These are phyloP conservation scores for Tulasnella sp. DNA, from an alignment of 768 basidiomycete genomes.

Conservation along the genomic window DNA sequence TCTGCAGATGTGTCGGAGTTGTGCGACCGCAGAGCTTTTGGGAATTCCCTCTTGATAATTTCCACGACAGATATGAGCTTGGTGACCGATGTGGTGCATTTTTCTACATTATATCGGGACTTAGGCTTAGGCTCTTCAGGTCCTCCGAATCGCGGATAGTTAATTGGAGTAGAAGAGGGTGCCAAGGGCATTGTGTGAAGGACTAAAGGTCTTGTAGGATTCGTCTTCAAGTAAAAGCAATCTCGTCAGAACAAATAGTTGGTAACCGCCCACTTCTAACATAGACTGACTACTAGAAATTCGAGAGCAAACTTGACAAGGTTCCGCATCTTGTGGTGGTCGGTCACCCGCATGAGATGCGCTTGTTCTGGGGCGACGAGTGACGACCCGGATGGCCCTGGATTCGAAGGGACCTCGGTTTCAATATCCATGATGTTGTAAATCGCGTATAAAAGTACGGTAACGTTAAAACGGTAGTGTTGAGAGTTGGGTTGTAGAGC, in stretches of 20 bases:
- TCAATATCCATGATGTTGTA: background rate
- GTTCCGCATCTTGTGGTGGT: constrained; percentile 20
- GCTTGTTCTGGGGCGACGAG: background rate
- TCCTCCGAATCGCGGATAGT: no score
- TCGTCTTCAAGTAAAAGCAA: background rate
- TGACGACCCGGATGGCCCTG: background rate
- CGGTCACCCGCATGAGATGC: constrained; percentile 23
- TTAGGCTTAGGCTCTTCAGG: background rate
- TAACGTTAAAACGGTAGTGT: background rate
- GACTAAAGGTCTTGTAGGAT: constrained; percentile 18
- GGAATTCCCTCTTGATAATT: constrained; percentile 31
- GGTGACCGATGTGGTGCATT: constrained; percentile 26
- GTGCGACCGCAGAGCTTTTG: constrained; percentile 7
- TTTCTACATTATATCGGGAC: background rate
- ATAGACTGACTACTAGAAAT: constrained; percentile 22
- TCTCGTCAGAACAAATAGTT: background rate
- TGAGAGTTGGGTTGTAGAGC: background rate
- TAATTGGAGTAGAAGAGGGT: background rate
- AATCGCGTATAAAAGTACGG: background rate
- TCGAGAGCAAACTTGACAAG: constrained; percentile 24
- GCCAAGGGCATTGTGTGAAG: constrained; percentile 15
- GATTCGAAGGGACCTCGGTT: background rate
- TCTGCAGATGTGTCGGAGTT: background rate
- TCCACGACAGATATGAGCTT: constrained; percentile 31
- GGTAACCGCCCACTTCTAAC: background rate